Evolutionary conservation across 2,329 filamentous ascomycete species (phyloP).

Genomic region (Botryotinia narcissicola): DNA sequence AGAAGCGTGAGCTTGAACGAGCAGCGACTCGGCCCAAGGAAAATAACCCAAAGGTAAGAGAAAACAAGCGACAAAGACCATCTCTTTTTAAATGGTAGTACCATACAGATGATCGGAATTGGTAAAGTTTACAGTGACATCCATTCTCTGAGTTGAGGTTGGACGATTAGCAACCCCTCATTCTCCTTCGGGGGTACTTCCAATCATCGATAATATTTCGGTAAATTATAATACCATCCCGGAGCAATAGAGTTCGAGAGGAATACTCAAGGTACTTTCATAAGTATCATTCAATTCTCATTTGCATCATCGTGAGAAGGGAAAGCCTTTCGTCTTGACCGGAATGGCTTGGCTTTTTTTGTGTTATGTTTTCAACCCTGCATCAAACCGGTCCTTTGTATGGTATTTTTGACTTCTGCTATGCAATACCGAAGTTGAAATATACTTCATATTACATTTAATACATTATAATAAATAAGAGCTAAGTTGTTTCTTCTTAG

Average conservation of each 20-base stretch:
- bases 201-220: background rate
- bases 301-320: background rate
- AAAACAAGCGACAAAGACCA: constrained; percentile 6
- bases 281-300: background rate
- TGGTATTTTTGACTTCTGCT: background rate
- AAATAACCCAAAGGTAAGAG: constrained; percentile 1
- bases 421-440: background rate
- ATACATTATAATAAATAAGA: background rate
- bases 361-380: background rate
- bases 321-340: background rate
- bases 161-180: background rate
- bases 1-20: constrained; percentile 26
- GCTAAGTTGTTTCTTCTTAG: constrained; percentile 4
- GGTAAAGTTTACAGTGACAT: background rate
- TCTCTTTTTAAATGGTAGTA: background rate
- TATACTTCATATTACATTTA: background rate
- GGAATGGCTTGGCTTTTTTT: background rate
- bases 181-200: background rate
- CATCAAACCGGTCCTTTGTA: background rate
- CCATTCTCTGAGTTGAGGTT: background rate
- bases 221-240: background rate
- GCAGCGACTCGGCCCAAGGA: constrained; percentile 19
- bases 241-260: background rate
- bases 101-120: background rate
- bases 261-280: background rate